Conservation (phyloP, 2,329 filamentous ascomycete genomes). For the Cordyceps militaris region DNA sequence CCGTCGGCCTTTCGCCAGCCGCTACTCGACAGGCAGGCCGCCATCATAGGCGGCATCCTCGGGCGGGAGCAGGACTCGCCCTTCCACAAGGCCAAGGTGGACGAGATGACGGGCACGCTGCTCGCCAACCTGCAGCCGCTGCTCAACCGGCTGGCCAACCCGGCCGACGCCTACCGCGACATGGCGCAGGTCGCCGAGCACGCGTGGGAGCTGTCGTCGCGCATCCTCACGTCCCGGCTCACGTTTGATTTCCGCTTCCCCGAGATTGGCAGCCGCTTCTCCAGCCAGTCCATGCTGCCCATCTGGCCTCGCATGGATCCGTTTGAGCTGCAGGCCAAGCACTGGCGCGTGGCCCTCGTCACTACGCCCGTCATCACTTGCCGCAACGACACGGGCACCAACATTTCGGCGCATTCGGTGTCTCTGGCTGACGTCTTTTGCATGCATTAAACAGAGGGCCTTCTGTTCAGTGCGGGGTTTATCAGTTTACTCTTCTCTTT, state of each 20-base stretch:
- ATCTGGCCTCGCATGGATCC: constrained; percentile 37
- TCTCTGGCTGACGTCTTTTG: constrained; percentile 41
- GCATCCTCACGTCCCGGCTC: constrained; percentile 38
- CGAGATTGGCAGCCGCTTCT: constrained; percentile 43
- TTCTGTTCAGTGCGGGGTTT: no score
- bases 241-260: constrained; percentile 44
- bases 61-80: constrained; percentile 23
- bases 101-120: constrained; percentile 36
- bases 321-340: constrained; percentile 39
- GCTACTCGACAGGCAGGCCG: constrained; percentile 31
- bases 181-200: constrained; percentile 33
- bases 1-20: constrained; percentile 30
- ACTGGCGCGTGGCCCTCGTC: constrained; percentile 46
- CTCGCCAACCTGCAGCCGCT: constrained; percentile 33
- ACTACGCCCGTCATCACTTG: constrained; percentile 49
- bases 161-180: constrained; percentile 34
- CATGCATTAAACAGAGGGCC: constrained; percentile 31
- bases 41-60: constrained; percentile 32
- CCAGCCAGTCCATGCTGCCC: constrained; percentile 38
- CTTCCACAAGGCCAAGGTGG: constrained; percentile 29
- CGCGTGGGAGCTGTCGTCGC: constrained; percentile 39
- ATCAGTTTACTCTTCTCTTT: not conserved
- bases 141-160: constrained; percentile 28
- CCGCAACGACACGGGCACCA: constrained; percentile 42
- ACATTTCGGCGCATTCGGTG: constrained; percentile 38